Evolutionary conservation across 2,329 filamentous ascomycete genomes (phyloP).

Genomic region (Fusarium papillatum): DNA sequence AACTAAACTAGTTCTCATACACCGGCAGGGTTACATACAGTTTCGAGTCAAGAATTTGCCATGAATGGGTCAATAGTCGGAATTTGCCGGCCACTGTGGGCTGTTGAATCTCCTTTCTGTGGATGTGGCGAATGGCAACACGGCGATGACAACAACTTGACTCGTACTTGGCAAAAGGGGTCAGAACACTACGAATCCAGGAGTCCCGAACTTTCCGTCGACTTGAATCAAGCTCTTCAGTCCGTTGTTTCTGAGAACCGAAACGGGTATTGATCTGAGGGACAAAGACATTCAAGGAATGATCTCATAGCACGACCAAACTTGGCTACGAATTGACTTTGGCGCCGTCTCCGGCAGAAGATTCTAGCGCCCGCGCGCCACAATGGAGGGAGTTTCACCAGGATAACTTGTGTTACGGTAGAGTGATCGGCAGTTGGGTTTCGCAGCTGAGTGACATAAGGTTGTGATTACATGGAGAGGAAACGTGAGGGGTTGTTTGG

Average conservation of each 20-base stretch:
- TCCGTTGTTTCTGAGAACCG: neutral
- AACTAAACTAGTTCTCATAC: neutral
- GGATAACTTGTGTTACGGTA: neutral
- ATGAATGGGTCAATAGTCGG: neutral
- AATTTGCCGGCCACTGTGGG: neutral
- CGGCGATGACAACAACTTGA: neutral
- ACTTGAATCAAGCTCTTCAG: neutral
- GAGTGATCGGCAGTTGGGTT: neutral
- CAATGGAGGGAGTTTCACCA: neutral
- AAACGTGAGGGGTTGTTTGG: neutral
- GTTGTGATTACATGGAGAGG: neutral
- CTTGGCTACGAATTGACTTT: neutral
- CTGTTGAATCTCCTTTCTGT: neutral
- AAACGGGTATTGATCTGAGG: neutral
- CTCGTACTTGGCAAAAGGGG: neutral
- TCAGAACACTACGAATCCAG: neutral
- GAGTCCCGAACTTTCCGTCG: neutral
- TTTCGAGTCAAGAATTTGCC: neutral
- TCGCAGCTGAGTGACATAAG: neutral
- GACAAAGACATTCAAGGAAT: neutral
- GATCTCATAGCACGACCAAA: neutral
- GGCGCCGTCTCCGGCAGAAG: neutral
- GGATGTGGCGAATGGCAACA: neutral
- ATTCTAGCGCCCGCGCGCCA: slow-evolving; percentile 1
- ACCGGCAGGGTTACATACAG: neutral